Evolutionary conservation across 139 green algal genomes (phyloP).

Genomic region (Chlorella vulgaris): DNA sequence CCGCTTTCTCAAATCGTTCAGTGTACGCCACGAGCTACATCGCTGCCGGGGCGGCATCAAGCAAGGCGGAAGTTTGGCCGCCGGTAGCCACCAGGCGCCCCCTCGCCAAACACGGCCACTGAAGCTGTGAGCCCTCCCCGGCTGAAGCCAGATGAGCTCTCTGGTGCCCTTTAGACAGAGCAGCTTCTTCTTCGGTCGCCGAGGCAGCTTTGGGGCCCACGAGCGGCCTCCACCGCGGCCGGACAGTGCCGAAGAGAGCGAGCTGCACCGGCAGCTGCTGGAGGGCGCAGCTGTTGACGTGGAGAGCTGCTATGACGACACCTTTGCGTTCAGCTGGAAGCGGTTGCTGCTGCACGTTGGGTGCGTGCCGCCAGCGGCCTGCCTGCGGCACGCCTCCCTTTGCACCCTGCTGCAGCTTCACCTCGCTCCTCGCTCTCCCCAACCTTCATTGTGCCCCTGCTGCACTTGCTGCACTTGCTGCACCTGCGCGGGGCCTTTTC

Average conservation of each 20-base stretch:
- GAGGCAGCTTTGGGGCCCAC: background rate
- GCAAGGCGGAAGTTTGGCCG: too few species aligned
- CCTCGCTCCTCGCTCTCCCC: too few species aligned
- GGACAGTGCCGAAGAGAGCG: background rate
- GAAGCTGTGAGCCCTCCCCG: too few species aligned
- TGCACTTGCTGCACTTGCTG: too few species aligned
- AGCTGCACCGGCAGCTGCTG: background rate
- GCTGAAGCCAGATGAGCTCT: too few species aligned
- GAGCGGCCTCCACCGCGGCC: background rate
- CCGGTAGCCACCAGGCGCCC: too few species aligned
- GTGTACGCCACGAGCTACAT: too few species aligned
- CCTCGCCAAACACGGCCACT: too few species aligned
- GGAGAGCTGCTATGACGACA: slow-evolving; percentile 12
- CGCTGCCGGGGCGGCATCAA: too few species aligned
- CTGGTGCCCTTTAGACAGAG: background rate
- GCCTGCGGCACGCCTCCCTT: background rate
- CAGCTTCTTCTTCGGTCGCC: background rate
- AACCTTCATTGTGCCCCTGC: too few species aligned
- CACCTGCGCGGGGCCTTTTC: too few species aligned
- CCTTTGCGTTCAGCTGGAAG: slow-evolving; percentile 20
- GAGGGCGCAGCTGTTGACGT: background rate
- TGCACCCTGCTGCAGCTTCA: background rate
- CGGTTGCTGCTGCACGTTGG: slow-evolving; percentile 16
- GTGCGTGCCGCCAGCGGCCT: background rate
- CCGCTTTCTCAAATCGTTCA: too few species aligned